Evolutionary conservation across 2,329 filamentous ascomycete species (phyloP).

Genomic region (Ophiostoma australiae): DNA sequence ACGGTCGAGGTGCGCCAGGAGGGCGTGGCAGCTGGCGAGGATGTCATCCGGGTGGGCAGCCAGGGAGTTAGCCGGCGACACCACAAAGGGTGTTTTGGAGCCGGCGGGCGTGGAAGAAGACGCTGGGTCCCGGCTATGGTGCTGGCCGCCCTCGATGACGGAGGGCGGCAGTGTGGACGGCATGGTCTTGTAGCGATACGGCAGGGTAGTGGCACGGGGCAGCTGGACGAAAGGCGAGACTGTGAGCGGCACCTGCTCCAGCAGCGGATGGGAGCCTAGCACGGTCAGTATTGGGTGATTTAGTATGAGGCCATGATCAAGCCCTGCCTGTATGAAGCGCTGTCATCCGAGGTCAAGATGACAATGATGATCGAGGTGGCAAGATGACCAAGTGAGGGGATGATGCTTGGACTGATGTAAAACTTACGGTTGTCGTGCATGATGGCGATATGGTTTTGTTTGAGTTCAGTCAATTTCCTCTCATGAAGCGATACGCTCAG

Average conservation of each 20-base stretch:
- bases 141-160: slow-evolving; percentile 42
- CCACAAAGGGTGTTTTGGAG: slow-evolving; percentile 64
- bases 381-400: background rate
- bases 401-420: background rate
- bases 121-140: slow-evolving; percentile 13
- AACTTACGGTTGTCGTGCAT: slow-evolving; percentile 28
- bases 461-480: background rate
- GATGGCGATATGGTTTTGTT: background rate
- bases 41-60: slow-evolving; percentile 85
- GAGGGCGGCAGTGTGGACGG: slow-evolving; percentile 78
- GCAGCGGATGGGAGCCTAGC: slow-evolving; percentile 72
- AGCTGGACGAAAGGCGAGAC: slow-evolving; percentile 92
- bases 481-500: background rate
- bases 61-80: slow-evolving; percentile 72
- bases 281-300: background rate
- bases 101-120: slow-evolving; percentile 23
- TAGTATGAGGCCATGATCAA: background rate
- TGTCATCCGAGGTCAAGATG: background rate
- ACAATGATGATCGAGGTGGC: background rate
- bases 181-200: slow-evolving; percentile 90
- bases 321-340: background rate
- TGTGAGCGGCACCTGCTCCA: slow-evolving; percentile 87
- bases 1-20: slow-evolving; percentile 69
- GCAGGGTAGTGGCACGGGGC: slow-evolving; percentile 81
- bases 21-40: slow-evolving; percentile 69